These are phyloP conservation scores for Pestalotiopsis sp. DNA, from an alignment of 2,329 filamentous ascomycete genomes.

Conservation along the genomic window DNA sequence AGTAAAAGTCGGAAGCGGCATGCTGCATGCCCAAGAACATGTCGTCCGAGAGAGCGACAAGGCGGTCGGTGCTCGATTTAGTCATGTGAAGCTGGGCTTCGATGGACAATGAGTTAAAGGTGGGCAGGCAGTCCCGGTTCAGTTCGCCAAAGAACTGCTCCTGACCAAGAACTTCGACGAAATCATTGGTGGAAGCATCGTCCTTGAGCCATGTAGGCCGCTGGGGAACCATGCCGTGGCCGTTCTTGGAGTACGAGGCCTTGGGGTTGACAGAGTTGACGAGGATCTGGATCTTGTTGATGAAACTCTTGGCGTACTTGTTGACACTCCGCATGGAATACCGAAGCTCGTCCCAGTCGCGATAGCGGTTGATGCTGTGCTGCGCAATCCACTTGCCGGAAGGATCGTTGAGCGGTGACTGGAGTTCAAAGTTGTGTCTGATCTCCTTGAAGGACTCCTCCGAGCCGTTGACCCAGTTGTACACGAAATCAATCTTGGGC, in stretches of 20 bases:
- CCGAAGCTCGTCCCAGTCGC: conserved; percentile 46
- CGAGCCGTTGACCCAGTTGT: conserved; percentile 47
- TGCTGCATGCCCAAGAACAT: conserved; percentile 45
- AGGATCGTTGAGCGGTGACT: conserved; percentile 41
- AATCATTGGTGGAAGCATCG: conserved; percentile 29
- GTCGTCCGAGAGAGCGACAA: conserved; percentile 46
- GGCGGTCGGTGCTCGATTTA: conserved; percentile 39
- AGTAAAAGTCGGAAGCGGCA: conserved; percentile 44
- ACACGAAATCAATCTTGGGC: conserved; percentile 46
- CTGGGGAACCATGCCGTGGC: conserved; percentile 31
- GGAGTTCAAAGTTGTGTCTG: conserved; percentile 39
- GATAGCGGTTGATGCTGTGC: conserved; percentile 44
- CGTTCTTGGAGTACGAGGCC: conserved; percentile 23
- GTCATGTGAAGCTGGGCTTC: conserved; percentile 47
- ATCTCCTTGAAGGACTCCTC: conserved; percentile 38
- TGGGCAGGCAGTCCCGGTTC: conserved; percentile 41
- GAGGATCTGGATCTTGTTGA: conserved; percentile 45
- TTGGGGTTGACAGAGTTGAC: conserved; percentile 40
- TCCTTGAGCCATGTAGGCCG: conserved; percentile 39
- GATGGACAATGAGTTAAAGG: conserved; percentile 45
- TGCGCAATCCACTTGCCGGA: conserved; percentile 42
- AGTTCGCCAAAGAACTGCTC: conserved; percentile 43
- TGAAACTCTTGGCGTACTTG: conserved; percentile 39
- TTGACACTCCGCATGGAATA: conserved; percentile 46
- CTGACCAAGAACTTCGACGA: conserved; percentile 40